Percentiles rank a stretch among this genome's conserved stretches.
Evolutionary conservation across 495 filamentous ascomycete species (phyloP).

Genomic region (Astrothelium macrocarpum): DNA sequence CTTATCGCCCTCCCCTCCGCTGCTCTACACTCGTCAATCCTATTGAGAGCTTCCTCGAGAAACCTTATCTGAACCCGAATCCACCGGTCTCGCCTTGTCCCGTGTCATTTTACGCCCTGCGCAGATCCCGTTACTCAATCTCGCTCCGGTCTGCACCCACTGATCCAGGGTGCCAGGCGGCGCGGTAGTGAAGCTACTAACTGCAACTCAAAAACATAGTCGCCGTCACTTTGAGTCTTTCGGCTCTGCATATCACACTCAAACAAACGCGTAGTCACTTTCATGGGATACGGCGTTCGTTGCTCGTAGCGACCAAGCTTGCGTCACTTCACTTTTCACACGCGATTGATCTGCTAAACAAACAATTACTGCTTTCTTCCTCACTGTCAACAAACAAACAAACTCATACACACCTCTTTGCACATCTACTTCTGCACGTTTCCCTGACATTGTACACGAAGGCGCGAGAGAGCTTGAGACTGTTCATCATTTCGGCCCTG

Average conservation of each 20-base stretch:
- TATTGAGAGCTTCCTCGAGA: no score
- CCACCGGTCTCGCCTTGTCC: no score
- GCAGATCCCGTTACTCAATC: neutral
- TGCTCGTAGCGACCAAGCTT: neutral
- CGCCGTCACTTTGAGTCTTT: neutral
- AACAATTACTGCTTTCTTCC: neutral
- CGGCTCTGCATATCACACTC: no score
- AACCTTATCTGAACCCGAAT: no score
- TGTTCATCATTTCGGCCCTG: neutral
- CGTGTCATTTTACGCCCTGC: no score
- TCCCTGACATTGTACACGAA: neutral
- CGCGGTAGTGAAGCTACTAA: neutral
- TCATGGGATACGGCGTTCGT: neutral
- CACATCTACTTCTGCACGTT: neutral
- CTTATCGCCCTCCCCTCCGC: neutral
- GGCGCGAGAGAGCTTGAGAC: neutral
- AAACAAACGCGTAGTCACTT: neutral
- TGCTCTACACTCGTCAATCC: no score
- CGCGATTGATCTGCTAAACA: constrained; percentile 1
- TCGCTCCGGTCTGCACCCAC: neutral
- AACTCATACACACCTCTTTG: neutral
- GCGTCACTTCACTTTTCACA: neutral
- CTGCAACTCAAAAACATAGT: no score
- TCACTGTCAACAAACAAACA: neutral
- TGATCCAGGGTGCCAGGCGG: neutral